Conservation (phyloP, 495 filamentous ascomycete genomes). For the Neurospora hispaniola region DNA sequence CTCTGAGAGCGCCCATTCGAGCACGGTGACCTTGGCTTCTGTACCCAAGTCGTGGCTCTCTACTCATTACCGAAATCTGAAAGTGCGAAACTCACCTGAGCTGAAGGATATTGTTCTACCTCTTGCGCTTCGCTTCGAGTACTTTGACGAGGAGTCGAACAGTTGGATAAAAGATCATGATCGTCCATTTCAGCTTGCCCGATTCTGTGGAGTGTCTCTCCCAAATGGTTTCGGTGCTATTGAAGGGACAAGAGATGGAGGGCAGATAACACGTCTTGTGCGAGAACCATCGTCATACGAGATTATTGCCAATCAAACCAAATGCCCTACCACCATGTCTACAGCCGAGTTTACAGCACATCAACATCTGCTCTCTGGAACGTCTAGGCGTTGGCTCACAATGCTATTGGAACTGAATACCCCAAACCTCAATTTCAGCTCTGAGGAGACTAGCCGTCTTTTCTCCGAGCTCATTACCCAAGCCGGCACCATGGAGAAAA, state of each 20-base stretch:
- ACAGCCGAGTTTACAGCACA: constrained; percentile 41
- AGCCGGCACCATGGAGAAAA: constrained; percentile 30
- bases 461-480: constrained; percentile 35
- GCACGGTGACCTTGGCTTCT: constrained; percentile 21
- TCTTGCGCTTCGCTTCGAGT: constrained; percentile 15
- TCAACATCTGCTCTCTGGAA: constrained; percentile 37
- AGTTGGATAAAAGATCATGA: background rate
- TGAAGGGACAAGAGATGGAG: background rate
- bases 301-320: constrained; percentile 41
- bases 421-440: constrained; percentile 43
- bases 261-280: background rate
- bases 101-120: background rate
- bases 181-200: background rate
- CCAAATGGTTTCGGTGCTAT: background rate
- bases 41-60: constrained; percentile 20
- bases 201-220: background rate
- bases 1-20: background rate
- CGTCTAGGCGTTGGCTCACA: constrained; percentile 34
- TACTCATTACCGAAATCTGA: background rate
- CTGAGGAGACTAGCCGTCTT: constrained; percentile 31
- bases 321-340: constrained; percentile 35
- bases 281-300: constrained; percentile 43
- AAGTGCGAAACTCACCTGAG: background rate
- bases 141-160: constrained; percentile 14
- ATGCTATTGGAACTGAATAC: constrained; percentile 43